Evolutionary conservation across 1,284 basidiomycete genomes (phyloP).

Genomic region (Ceratorhiza oryzae-sativae): DNA sequence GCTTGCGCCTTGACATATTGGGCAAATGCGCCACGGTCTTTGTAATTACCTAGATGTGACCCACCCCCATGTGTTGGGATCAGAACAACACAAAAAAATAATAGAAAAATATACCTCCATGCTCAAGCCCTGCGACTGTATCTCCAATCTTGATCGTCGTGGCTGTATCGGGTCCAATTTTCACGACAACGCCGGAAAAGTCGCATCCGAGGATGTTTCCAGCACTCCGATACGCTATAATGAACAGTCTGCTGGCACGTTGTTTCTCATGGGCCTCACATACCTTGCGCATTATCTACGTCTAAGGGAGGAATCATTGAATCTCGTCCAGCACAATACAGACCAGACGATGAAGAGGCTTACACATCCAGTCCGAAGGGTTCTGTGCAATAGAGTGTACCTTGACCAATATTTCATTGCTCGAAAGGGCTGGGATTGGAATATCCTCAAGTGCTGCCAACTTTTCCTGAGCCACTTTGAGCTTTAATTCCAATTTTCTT

Average conservation of each 20-base stretch:
- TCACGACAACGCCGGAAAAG: conserved; percentile 51
- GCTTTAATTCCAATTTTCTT: too few species aligned
- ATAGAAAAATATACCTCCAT: conserved; percentile 46
- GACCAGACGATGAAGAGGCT: neutral
- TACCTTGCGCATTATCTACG: too few species aligned
- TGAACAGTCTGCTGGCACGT: too few species aligned
- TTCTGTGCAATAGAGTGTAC: conserved; percentile 49
- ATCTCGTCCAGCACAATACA: too few species aligned
- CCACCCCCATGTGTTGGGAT: too few species aligned
- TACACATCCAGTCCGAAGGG: conserved; percentile 50
- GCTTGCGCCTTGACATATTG: conserved; percentile 29
- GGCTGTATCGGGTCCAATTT: conserved; percentile 44
- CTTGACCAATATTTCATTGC: conserved; percentile 48
- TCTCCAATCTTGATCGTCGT: conserved; percentile 50
- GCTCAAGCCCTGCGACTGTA: conserved; percentile 52
- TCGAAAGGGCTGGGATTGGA: conserved; percentile 43
- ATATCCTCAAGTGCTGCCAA: conserved; percentile 35
- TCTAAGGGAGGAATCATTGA: conserved; percentile 7
- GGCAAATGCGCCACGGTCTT: conserved; percentile 32
- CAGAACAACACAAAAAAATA: too few species aligned
- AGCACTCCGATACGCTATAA: conserved; percentile 37
- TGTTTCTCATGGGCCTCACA: too few species aligned
- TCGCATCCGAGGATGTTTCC: conserved; percentile 52
- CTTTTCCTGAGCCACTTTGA: conserved; percentile 10
- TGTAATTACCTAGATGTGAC: conserved; percentile 21